Conservation (phyloP, 164 flowering plant species). For the Vitis rupestris region DNA sequence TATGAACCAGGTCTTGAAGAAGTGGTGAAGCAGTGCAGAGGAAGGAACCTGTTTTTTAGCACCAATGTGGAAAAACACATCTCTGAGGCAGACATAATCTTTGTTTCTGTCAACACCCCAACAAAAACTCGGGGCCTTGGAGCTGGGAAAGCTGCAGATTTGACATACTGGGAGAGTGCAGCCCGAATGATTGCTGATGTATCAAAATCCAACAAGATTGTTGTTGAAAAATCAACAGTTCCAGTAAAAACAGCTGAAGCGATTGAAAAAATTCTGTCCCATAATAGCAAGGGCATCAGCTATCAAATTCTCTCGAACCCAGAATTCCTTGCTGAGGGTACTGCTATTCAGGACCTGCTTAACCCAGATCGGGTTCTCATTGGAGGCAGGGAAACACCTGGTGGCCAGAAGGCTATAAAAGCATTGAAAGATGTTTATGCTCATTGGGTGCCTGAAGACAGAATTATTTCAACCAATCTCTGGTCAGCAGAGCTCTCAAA, state of each 20-base stretch:
- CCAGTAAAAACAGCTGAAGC: constrained; percentile 62
- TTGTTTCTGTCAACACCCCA: constrained; percentile 59
- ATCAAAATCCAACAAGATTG: constrained; percentile 49
- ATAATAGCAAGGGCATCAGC: constrained; percentile 48
- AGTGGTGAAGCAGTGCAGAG: constrained; percentile 54
- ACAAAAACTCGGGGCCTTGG: constrained; percentile 53
- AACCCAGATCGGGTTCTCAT: constrained; percentile 54
- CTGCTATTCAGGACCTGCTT: constrained; percentile 48
- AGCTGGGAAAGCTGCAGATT: constrained; percentile 59
- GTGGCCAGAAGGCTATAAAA: constrained; percentile 48
- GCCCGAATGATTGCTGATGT: constrained; percentile 61
- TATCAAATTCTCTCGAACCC: constrained; percentile 57
- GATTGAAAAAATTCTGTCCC: constrained; percentile 47
- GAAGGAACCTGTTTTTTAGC: constrained; percentile 54
- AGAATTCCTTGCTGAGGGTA: constrained; percentile 57
- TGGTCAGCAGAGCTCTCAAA: constrained; percentile 66
- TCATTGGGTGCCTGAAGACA: constrained; percentile 51
- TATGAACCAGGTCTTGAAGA: constrained; percentile 62
- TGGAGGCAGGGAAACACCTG: constrained; percentile 54
- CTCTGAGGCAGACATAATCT: constrained; percentile 46
- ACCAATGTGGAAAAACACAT: constrained; percentile 52
- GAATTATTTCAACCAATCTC: constrained; percentile 43
- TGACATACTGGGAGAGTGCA: constrained; percentile 65
- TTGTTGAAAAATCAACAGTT: constrained; percentile 60
- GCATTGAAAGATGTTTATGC: constrained; percentile 54